Percentiles rank a stretch among this genome's conserved stretches.
Evolutionary conservation across 140 eudicot genomes (phyloP).

Genomic region (Anethum foeniculum): DNA sequence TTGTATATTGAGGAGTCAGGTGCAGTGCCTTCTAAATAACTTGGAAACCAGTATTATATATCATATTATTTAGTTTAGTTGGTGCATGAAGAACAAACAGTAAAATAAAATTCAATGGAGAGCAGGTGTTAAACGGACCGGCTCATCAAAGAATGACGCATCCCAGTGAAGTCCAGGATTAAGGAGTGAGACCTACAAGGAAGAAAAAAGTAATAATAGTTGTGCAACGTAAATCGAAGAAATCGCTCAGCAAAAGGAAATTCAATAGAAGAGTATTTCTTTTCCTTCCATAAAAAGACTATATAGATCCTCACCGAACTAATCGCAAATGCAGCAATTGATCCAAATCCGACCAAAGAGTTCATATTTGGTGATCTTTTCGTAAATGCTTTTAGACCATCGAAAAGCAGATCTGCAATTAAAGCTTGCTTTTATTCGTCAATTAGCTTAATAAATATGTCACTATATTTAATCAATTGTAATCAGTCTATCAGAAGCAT

Average conservation of each 20-base stretch:
- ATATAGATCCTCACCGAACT: conserved; percentile 47
- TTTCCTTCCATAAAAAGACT: not conserved
- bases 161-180: conserved; percentile 93
- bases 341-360: conserved; percentile 95
- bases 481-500: not conserved
- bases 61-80: not conserved
- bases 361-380: conserved; percentile 96
- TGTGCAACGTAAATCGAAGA: conserved; percentile 10
- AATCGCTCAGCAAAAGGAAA: conserved; percentile 12
- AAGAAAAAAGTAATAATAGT: conserved; percentile 11
- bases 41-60: not conserved
- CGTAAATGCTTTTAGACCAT: conserved; percentile 69
- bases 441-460: not conserved
- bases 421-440: conserved; percentile 1
- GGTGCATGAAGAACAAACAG: conserved; percentile 4
- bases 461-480: not conserved
- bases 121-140: conserved; percentile 51
- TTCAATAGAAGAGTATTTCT: not conserved
- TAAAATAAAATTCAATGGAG: not conserved
- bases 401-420: conserved; percentile 63
- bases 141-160: conserved; percentile 89
- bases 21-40: not conserved
- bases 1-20: not conserved
- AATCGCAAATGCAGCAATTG: conserved; percentile 80
- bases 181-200: conserved; percentile 70